These are phyloP conservation scores for Actinomucor elegans DNA, from an alignment of 371 early-diverging fungal species.

Conservation along the genomic window DNA sequence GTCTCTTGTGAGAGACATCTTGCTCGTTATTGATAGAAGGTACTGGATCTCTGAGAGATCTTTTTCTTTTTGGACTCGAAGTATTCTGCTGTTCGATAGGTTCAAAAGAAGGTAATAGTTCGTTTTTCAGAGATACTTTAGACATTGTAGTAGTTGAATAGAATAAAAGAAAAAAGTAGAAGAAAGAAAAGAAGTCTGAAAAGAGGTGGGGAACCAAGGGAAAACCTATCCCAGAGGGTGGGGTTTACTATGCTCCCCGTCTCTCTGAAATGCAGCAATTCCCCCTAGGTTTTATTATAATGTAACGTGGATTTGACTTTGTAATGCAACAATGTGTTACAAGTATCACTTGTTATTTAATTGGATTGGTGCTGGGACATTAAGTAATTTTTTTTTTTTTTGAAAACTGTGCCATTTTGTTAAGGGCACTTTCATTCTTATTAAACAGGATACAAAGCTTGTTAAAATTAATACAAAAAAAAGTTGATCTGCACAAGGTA, in stretches of 20 bases:
- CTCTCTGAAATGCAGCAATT: neutral
- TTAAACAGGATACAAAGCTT: no score
- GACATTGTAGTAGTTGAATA: conserved; percentile 6
- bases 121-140: conserved; percentile 16
- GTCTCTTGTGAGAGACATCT: conserved; percentile 3
- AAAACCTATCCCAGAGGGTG: neutral
- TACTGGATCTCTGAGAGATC: conserved; percentile 2
- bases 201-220: neutral
- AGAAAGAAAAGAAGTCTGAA: neutral
- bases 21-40: neutral
- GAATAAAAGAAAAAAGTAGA: neutral
- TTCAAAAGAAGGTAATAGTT: conserved; percentile 17
- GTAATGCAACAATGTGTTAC: conserved; percentile 2
- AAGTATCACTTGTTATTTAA: neutral
- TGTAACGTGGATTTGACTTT: neutral
- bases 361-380: neutral
- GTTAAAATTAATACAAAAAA: no score
- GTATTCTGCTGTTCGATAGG: conserved; percentile 7
- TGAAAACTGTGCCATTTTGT: no score
- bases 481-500: no score
- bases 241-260: neutral
- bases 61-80: conserved; percentile 13
- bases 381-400: no score
- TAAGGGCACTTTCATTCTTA: no score
- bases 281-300: neutral